Base-by-base conservation (phyloP, 257 asterid genomes). In the Nicotiana undulata region DNA sequence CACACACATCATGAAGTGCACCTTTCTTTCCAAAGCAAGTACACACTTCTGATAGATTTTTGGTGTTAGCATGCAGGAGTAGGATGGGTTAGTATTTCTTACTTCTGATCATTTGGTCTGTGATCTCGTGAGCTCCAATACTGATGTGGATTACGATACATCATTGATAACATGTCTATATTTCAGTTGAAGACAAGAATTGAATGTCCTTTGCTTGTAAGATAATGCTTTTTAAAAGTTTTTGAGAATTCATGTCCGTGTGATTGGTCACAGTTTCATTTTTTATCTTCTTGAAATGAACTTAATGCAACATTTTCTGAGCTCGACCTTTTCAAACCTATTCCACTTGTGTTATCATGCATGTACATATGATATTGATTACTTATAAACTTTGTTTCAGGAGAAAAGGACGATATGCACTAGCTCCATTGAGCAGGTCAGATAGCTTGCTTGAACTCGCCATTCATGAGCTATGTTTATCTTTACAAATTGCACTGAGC, bases 391-490 rank as follows among this genome's bases (percentile, higher is more conserved):
- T 67, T 46, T 78, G 79, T 82, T 83, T 77, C 93, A 94, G 97
- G 91, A 88, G 76, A 91, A 91, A 51, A 82, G 89, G 85, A 85
- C 26, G 83, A 84, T 91, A 74, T 95, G 98, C 86, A 46, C 90
- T 53, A 74, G 88, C 90, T 79, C 95, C 83, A 84, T 95, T 77
- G 91, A 92, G 82, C 99, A 95, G 98, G 97, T 92, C 60, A 68
- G 89, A 79, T 32, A 6, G 20, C 15, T 9, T 18, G 10, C 26
- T 55, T n/a, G 61, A 83, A 24, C 16, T 12, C 1, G 37, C 16
- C 6, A 40, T n/a, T 66, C 10, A 68, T 77, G 80, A 66, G 34
- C 51, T 51, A 68, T 55, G 17, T 28, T 29, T 20, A 24, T 65
- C 49, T 58, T 44, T 59, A 29, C 72, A 76, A 86, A 77, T 51